Percentiles rank a stretch among this genome's conserved stretches.
Conservation (phyloP, 805 yeast species). For the Komagataella pseudopastoris region DNA sequence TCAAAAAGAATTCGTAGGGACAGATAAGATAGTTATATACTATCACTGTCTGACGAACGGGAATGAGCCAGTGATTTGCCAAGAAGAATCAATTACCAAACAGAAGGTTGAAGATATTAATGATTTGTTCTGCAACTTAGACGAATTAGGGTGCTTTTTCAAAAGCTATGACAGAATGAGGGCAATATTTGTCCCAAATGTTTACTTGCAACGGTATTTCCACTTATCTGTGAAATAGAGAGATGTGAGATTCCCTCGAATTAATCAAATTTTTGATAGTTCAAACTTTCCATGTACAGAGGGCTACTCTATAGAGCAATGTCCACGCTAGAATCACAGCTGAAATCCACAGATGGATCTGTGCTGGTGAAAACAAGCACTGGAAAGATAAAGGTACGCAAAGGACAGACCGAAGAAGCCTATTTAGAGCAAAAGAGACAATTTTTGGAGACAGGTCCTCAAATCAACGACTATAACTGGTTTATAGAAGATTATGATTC, state of each 20-base stretch:
- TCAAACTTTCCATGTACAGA: neutral
- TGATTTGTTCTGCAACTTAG: slow-evolving; percentile 1
- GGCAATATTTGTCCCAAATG: neutral
- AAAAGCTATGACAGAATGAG: slow-evolving; percentile 1
- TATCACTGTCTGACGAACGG: slow-evolving; percentile 1
- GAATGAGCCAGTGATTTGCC: slow-evolving; percentile 1
- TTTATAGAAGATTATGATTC: slow-evolving; percentile 11
- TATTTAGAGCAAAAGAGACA: slow-evolving; percentile 35
- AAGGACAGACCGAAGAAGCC: slow-evolving; percentile 59
- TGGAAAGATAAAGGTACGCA: slow-evolving; percentile 38
- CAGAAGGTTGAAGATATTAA: neutral
- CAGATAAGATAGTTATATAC: neutral
- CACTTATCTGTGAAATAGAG: neutral
- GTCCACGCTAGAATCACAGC: neutral
- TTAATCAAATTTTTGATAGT: neutral
- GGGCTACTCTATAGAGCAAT: neutral
- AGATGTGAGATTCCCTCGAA: neutral
- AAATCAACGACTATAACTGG: slow-evolving; percentile 31
- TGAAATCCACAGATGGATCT: slow-evolving; percentile 17
- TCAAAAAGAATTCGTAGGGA: neutral
- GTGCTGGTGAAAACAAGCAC: slow-evolving; percentile 30
- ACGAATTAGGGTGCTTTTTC: slow-evolving; percentile 3
- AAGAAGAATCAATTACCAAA: neutral
- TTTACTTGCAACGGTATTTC: neutral
- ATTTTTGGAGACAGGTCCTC: slow-evolving; percentile 46